Evolutionary conservation across 306 rosid species (phyloP), one percentile per base, ranked within the genome.

Genomic region (Carpinus viminea): DNA sequence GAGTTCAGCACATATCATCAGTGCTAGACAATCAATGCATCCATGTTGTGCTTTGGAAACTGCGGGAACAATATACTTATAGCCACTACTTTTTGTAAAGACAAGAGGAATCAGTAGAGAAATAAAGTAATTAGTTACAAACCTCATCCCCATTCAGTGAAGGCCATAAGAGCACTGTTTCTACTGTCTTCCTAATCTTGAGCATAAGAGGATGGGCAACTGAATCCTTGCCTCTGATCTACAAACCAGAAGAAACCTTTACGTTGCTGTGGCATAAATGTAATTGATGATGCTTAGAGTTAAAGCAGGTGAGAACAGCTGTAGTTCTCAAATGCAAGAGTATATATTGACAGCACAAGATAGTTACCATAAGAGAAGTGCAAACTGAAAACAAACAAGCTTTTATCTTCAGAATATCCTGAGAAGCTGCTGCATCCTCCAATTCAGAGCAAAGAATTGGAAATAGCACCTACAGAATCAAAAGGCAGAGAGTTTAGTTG

Each of bases 11-110:
- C 91, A 92, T 82, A 92, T 83, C 97, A 95, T 92, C 68, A 95
- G 83, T 62, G 98, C 97, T 55, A 95, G 87, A 80, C 97, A 91
- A 86, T 91, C 95, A 73, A 91, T 95, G 90, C 98, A 95, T 69
- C 97, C 98, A 84, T 92, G 97, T 85, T 95, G 97, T 70, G 89
- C 90, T 86, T 83, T 91, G 68, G 91, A 88, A 84, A 92, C 98
- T 94, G 86, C 61, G 68, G 43, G 16, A 21, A 80, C 73, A 61
- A 60, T 51, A 81, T 75, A 13, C 16, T 50, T 74, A 65, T 61
- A 74, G 20, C 65, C 48, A 31, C 76, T 43, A 68, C 26, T 68
- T 15, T 4, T 2, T 7, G 41, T 68, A 85, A 66, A 53, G 55
- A 55, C 54, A 46, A 70, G 45, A 82, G 16, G 28, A 70, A 45